Percentiles rank a stretch among this genome's conserved stretches.
These are phyloP conservation scores for Teratosphaeria epicoccoides DNA, from an alignment of 2,329 filamentous ascomycete genomes.

Conservation along the genomic window DNA sequence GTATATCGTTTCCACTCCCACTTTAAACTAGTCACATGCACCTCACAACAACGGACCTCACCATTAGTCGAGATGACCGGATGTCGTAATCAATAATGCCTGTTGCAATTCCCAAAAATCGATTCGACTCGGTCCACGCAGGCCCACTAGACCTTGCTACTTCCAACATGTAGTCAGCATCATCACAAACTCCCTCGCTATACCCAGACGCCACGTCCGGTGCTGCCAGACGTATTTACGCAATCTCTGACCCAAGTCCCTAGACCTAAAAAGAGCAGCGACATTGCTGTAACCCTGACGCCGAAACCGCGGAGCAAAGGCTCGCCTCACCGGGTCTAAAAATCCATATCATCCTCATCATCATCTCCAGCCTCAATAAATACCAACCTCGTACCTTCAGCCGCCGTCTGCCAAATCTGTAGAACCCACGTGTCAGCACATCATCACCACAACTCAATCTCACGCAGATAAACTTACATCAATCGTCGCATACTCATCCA, in stretches of 20 bases:
- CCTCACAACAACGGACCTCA: too few relatives aligned
- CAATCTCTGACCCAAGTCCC: too few relatives aligned
- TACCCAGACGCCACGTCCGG: too few relatives aligned
- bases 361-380: constrained; percentile 45
- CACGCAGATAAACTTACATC: constrained; percentile 61
- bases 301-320: neutral
- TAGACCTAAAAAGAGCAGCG: neutral
- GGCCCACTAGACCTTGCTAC: neutral
- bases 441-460: neutral
- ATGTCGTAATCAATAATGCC: too few relatives aligned
- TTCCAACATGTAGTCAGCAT: neutral
- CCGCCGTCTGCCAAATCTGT: constrained; percentile 46
- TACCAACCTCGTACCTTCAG: constrained; percentile 43
- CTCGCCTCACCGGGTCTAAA: constrained; percentile 1
- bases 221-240: too few relatives aligned
- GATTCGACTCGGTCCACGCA: neutral
- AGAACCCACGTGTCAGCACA: constrained; percentile 22
- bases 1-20: neutral
- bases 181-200: too few relatives aligned
- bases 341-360: constrained; percentile 26
- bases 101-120: neutral
- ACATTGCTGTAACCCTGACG: neutral
- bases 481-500: constrained; percentile 79
- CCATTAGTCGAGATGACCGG: too few relatives aligned
- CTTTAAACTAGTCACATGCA: neutral